These are phyloP conservation scores for Cyclotella sp. DNA, from an alignment of 108 stramenopile species.

Conservation along the genomic window DNA sequence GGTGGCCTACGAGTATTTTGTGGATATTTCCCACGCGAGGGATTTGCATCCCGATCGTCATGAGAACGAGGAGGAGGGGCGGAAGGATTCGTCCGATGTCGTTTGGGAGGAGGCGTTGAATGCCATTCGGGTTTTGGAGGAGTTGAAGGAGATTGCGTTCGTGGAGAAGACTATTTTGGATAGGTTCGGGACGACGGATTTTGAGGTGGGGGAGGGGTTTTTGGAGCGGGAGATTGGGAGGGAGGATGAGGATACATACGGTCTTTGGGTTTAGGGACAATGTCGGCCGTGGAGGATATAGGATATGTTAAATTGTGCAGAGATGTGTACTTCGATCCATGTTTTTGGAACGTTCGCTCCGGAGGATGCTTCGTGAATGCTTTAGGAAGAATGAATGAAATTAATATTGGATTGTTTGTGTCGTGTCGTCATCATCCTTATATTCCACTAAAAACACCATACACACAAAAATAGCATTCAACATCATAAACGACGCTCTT, in stretches of 20 bases:
- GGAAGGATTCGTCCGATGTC: neutral
- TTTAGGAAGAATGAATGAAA: too few relatives aligned
- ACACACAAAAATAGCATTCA: neutral
- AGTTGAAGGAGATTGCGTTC: slow-evolving; percentile 31
- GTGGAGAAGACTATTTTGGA: slow-evolving; percentile 31
- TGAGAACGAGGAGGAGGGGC: neutral
- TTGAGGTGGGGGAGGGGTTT: slow-evolving; percentile 31
- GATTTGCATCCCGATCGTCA: slow-evolving; percentile 24
- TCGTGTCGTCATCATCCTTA: neutral
- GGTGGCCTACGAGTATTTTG: slow-evolving; percentile 22
- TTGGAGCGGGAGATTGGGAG: slow-evolving; percentile 26
- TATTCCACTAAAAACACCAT: neutral
- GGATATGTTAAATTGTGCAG: neutral
- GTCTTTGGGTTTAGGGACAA: slow-evolving; percentile 27
- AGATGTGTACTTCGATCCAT: too few relatives aligned
- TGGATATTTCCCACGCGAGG: slow-evolving; percentile 21
- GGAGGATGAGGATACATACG: slow-evolving; percentile 31
- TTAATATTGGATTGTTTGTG: neutral
- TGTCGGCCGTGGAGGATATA: too few relatives aligned
- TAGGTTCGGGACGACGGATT: slow-evolving; percentile 31
- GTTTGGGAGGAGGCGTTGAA: slow-evolving; percentile 16
- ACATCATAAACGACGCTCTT: neutral
- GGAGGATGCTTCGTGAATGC: too few relatives aligned
- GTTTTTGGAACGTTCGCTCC: too few relatives aligned
- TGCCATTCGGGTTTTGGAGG: slow-evolving; percentile 19